phyloP scores from a whole-genome alignment of 2,329 filamentous ascomycete species.

The Pyricularia sp. region DNA sequence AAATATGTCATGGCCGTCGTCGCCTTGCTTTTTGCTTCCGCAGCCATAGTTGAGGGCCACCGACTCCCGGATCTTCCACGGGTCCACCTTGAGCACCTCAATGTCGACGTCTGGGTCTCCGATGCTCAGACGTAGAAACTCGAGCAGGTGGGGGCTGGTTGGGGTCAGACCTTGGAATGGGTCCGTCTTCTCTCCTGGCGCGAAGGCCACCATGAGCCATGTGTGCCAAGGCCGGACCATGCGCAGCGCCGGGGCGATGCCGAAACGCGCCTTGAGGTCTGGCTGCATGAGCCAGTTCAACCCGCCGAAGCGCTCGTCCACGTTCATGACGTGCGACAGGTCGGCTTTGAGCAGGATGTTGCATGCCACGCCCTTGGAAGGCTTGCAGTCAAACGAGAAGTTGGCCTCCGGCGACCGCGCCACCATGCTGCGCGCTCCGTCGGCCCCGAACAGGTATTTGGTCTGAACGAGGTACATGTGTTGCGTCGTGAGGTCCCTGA shows the following conservation, averaged over 20 bases:
- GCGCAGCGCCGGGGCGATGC: conserved; percentile 15
- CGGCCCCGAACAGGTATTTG: conserved; percentile 16
- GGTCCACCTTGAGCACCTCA: conserved; percentile 36
- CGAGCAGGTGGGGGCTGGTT: conserved; percentile 29
- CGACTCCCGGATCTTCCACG: conserved; percentile 40
- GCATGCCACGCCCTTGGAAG: background rate
- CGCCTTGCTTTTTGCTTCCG: conserved; percentile 9
- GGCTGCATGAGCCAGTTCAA: conserved; percentile 47
- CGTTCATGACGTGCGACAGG: conserved; percentile 37
- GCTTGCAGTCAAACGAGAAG: conserved; percentile 60
- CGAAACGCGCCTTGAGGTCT: conserved; percentile 33
- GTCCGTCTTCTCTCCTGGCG: conserved; percentile 10
- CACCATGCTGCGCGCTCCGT: conserved; percentile 63
- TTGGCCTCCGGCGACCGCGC: conserved; percentile 58
- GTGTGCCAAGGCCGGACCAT: conserved; percentile 51
- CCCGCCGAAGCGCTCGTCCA: conserved; percentile 22
- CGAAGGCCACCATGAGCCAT: conserved; percentile 41
- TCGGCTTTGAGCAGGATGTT: conserved; percentile 1
- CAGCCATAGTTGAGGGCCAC: background rate
- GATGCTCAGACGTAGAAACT: conserved; percentile 33
- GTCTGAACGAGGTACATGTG: background rate
- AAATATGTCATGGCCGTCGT: conserved; percentile 18
- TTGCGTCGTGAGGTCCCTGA: background rate
- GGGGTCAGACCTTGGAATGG: conserved; percentile 13
- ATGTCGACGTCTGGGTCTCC: conserved; percentile 37